Base-by-base conservation (phyloP, 2,329 filamentous ascomycete genomes). In the Apiospora koreana region DNA sequence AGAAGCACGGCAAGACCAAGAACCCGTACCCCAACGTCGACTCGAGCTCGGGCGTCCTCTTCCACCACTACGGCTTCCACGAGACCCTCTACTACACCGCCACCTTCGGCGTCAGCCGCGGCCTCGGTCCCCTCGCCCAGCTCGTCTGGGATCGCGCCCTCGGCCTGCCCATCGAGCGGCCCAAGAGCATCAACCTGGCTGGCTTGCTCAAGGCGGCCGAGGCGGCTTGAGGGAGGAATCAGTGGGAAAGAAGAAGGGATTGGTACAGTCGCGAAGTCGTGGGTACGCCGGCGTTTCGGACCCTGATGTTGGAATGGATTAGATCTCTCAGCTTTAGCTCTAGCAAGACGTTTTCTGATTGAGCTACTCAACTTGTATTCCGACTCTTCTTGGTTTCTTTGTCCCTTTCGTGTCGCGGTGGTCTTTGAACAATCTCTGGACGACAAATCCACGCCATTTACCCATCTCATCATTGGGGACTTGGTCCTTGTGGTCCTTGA, bases 21-120 rank as follows among this genome's bases (percentile, higher is more conserved):
- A 97, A 97, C 85, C 94, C 96, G 1, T 97, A 95, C 84, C 96
- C 96, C 74, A 99, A 99, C 81, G 96, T 99, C 72, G 96, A 99
- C 83, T 94, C 93, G 65, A 92, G 90, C 73, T 97, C 94, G 0
- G 96, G 96, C 74, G 95, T 98, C 7, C 88, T 99, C 66, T 98
- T 99, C 90, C 92, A 98, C 83, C 94, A 98, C 86, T 99, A 97
- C 81, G 96, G 95, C 71, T 97, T 99, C 90, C 92, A 93, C 81
- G 94, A 98, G 86, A 97, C 95, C 0, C 87, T 98, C 14, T 99
- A 98, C 87, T 99, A 98, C 85, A 92, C 90, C 4, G 90, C 89
- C 71, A 92, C 90, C 0, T 92, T 92, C 73, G 91, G 90, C 72
- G 90, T 92, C 16, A 91, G 88, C 71, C 84, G 90, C 75, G 90